A percentile compares a stretch with the other conserved stretches of the same genome.
phyloP scores from a whole-genome alignment of 164 flowering plant species.

The Tinospora cordifolia region DNA sequence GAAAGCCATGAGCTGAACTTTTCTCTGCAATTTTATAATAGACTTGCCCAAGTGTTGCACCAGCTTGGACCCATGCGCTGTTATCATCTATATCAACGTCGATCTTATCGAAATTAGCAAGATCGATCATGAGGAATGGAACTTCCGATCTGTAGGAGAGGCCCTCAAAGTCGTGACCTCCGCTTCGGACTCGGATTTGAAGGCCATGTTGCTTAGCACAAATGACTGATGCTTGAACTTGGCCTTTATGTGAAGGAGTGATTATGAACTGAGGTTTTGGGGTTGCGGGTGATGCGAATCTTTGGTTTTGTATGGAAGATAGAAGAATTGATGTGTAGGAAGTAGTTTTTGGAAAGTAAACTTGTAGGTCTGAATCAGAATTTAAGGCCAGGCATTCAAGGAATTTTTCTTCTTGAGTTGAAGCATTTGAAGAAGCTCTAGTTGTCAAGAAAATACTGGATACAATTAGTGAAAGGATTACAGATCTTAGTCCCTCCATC shows the following conservation, averaged over 20 bases:
- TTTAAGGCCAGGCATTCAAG: background rate
- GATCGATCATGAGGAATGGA: conserved; percentile 2
- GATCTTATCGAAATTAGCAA: background rate
- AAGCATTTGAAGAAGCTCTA: background rate
- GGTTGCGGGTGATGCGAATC: background rate
- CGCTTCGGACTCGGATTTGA: background rate
- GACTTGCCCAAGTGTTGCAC: conserved; percentile 7
- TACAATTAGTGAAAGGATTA: background rate
- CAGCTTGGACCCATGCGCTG: conserved; percentile 6
- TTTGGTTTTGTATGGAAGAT: background rate
- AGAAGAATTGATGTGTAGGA: background rate
- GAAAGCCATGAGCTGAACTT: conserved; percentile 3
- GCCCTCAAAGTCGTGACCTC: conserved; percentile 2
- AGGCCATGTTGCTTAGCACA: conserved; percentile 1
- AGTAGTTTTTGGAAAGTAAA: background rate
- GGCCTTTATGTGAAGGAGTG: background rate
- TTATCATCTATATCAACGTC: background rate
- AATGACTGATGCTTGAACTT: conserved; percentile 1
- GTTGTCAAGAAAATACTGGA: background rate
- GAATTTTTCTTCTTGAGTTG: background rate
- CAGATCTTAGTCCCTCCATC: background rate
- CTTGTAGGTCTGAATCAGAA: background rate
- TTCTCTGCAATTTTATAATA: conserved; percentile 10
- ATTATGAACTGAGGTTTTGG: background rate
- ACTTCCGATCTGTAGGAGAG: background rate